Evolutionary conservation across 805 yeast genomes (phyloP), one percentile per base, ranked within the genome.

Genomic region (Brettanomyces naardenensis): DNA sequence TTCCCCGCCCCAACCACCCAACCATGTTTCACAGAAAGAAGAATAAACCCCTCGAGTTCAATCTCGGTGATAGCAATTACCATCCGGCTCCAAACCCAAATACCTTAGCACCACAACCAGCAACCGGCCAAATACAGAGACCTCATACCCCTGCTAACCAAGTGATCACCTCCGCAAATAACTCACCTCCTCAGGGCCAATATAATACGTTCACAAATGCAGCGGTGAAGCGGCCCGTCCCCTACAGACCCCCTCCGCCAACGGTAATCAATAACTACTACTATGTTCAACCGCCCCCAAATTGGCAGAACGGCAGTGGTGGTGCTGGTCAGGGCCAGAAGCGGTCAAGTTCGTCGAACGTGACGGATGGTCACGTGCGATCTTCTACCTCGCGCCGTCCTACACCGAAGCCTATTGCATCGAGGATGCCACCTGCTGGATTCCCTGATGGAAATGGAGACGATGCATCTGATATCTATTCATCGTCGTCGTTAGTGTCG

Each of bases 21-120:
- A n/a, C n/a, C 14, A 46, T 47, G 51, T 46, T 47, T 19, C 39
- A 38, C 3, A 35, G 46, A 15, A 31, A 36, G 28, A 43, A 43
- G 33, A 47, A 47, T 19, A 47, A 38, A 25, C 40, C 44, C 3
- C 25, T 45, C 30, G 45, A 41, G 9, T 28, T 47, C 22, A 39
- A 36, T 6, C 23, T 40, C 7, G 31, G 27, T 9, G 51, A 41
- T 20, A 47, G 51, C 28, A 36, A 48, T 28, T 48, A 48, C 33
- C 34, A 38, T 5, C 51, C 52, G 3, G 49, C 35, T 54, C 54
- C 62, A 46, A 53, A 47, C 30, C 39, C 41, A 17, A 34, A 20
- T 33, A 37, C 42, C 14, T 39, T 44, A 30, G 43, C 36, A 44
- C 54, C 47, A 34, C 56, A 45, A 44, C 44, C 45, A 33, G 49